These are phyloP conservation scores for Candida schatavii DNA, from an alignment of 805 yeast genomes.

Conservation along the genomic window DNA sequence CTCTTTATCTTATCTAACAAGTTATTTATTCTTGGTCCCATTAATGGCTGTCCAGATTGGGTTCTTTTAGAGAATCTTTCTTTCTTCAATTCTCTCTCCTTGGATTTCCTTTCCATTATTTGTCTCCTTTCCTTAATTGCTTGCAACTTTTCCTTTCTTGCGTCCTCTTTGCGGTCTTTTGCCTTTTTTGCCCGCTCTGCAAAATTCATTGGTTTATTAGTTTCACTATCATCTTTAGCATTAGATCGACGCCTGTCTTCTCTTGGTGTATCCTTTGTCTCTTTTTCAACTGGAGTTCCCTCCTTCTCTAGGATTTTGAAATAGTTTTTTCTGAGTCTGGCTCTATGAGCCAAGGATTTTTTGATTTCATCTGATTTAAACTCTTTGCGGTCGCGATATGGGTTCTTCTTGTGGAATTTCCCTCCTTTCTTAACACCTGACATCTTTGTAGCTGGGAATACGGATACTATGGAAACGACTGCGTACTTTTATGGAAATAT, in stretches of 20 bases:
- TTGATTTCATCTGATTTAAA: conserved; percentile 63
- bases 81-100: conserved; percentile 44
- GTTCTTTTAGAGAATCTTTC: conserved; percentile 49
- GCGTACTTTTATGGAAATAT: background rate
- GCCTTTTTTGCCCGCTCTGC: conserved; percentile 46
- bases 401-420: conserved; percentile 24
- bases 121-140: conserved; percentile 36
- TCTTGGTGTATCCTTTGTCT: conserved; percentile 3
- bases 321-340: conserved; percentile 77
- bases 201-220: conserved; percentile 34
- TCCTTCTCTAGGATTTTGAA: conserved; percentile 75
- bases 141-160: conserved; percentile 37
- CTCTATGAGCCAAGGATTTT: conserved; percentile 71
- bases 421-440: conserved; percentile 13
- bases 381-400: conserved; percentile 35
- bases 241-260: conserved; percentile 14
- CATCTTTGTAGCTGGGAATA: conserved; percentile 8
- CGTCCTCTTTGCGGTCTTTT: conserved; percentile 45
- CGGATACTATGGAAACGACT: no score
- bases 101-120: conserved; percentile 33
- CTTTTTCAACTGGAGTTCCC: conserved; percentile 34
- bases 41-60: conserved; percentile 77
- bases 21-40: conserved; percentile 84
- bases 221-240: conserved; percentile 17
- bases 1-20: conserved; percentile 72